Evolutionary conservation across 176 grass and related monocot genomes (phyloP).

Genomic region (Areca catechu): DNA sequence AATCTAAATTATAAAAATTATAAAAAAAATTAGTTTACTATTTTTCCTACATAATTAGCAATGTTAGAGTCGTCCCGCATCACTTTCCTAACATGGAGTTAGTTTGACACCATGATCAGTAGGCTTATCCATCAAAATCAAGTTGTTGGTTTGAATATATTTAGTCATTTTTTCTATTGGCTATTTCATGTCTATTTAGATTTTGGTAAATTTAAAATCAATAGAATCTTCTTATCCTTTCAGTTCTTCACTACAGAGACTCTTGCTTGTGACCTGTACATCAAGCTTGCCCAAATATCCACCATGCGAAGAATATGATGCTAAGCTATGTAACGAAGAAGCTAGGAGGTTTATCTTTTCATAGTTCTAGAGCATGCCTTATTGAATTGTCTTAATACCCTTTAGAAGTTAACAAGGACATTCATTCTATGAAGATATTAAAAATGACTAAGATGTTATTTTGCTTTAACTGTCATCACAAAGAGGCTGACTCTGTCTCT

Average conservation of each 20-base stretch:
- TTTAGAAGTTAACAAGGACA: too few species aligned
- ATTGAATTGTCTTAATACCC: too few species aligned
- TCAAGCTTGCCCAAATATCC: slow-evolving; percentile 95
- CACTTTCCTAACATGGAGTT: too few species aligned
- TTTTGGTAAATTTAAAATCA: slow-evolving; percentile 4
- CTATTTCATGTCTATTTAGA: neutral
- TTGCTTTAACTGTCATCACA: neutral
- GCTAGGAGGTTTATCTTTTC: slow-evolving; percentile 52
- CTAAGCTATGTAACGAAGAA: slow-evolving; percentile 90
- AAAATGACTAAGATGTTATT: neutral
- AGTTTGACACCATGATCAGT: too few species aligned
- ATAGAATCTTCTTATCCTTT: neutral
- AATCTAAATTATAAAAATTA: too few species aligned
- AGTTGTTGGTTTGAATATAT: neutral
- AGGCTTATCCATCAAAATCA: too few species aligned
- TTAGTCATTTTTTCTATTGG: neutral
- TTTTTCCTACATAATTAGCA: too few species aligned
- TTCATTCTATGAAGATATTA: too few species aligned
- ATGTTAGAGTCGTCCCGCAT: too few species aligned
- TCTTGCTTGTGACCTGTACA: slow-evolving; percentile 81
- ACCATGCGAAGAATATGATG: slow-evolving; percentile 96
- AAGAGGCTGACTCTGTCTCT: neutral
- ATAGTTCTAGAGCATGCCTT: too few species aligned
- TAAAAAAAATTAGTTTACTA: too few species aligned
- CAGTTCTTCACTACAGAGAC: slow-evolving; percentile 64